phyloP scores from a whole-genome alignment of 2,329 filamentous ascomycete genomes.

The Penicillium olsonii region DNA sequence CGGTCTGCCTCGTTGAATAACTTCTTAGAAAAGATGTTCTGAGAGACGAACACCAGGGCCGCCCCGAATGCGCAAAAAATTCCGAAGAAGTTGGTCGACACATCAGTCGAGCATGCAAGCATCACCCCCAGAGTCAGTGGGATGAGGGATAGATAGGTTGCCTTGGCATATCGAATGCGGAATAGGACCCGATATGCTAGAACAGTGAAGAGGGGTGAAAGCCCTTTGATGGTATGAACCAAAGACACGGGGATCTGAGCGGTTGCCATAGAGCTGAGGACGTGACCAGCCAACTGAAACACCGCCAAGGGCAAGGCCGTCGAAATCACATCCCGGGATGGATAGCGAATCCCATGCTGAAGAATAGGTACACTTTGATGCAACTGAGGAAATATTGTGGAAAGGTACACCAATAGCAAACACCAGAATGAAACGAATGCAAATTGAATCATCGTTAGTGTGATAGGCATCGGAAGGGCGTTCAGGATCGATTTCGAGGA shows the following conservation, averaged over 20 bases:
- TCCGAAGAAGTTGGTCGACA: conserved; percentile 86
- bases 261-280: conserved; percentile 90
- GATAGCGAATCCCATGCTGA: conserved; percentile 78
- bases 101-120: conserved; percentile 90
- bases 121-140: conserved; percentile 93
- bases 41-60: conserved; percentile 93
- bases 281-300: conserved; percentile 92
- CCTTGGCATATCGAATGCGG: conserved; percentile 79
- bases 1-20: conserved; percentile 93
- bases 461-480: conserved; percentile 85
- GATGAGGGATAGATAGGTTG: conserved; percentile 87
- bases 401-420: conserved; percentile 73
- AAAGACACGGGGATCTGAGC: conserved; percentile 93
- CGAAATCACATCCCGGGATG: conserved; percentile 76
- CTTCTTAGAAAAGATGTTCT: conserved; percentile 98
- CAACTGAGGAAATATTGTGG: conserved; percentile 69
- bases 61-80: conserved; percentile 84
- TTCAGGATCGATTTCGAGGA: conserved; percentile 97
- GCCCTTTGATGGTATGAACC: conserved; percentile 96
- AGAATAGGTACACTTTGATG: conserved; percentile 74
- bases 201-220: conserved; percentile 94
- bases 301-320: conserved; percentile 88
- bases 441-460: conserved; percentile 90
- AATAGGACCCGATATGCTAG: conserved; percentile 88
- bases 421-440: conserved; percentile 89